phyloP scores from a whole-genome alignment of 371 early-diverging fungal species.

The Mucor plumbeus region DNA sequence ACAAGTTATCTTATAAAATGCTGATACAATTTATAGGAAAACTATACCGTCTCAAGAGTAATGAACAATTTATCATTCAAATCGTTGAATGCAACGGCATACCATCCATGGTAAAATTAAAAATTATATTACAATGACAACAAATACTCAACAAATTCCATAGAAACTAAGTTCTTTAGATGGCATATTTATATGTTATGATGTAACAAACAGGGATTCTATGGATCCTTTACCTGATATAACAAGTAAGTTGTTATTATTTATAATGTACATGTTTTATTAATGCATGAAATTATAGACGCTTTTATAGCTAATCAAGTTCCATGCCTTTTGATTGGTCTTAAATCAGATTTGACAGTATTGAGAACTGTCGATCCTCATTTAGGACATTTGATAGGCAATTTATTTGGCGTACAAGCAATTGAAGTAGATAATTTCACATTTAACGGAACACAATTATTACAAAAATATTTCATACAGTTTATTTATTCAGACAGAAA shows the following conservation, averaged over 20 bases:
- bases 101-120: background rate
- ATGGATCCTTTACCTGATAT: slow-evolving; percentile 44
- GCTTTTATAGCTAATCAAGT: slow-evolving; percentile 35
- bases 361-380: slow-evolving; percentile 36
- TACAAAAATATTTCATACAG: slow-evolving; percentile 13
- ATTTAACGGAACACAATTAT: slow-evolving; percentile 18
- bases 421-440: slow-evolving; percentile 36
- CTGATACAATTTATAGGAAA: slow-evolving; percentile 2
- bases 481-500: slow-evolving; percentile 18
- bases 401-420: slow-evolving; percentile 35
- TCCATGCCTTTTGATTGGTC: slow-evolving; percentile 42
- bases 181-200: slow-evolving; percentile 44
- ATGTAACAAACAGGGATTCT: slow-evolving; percentile 41
- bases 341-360: slow-evolving; percentile 38
- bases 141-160: background rate
- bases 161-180: slow-evolving; percentile 33
- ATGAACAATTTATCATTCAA: slow-evolving; percentile 12
- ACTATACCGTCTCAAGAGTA: slow-evolving; percentile 18
- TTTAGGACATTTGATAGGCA: slow-evolving; percentile 36
- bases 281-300: slow-evolving; percentile 17
- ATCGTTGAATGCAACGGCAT: slow-evolving; percentile 15
- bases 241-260: slow-evolving; percentile 34
- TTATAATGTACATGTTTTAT: slow-evolving; percentile 2
- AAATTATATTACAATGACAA: background rate
- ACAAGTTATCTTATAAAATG: background rate